A percentile compares a stretch with the other conserved stretches of the same genome.
These are phyloP conservation scores for Diaporthe nobilis DNA, from an alignment of 2,329 filamentous ascomycete species.

Conservation along the genomic window DNA sequence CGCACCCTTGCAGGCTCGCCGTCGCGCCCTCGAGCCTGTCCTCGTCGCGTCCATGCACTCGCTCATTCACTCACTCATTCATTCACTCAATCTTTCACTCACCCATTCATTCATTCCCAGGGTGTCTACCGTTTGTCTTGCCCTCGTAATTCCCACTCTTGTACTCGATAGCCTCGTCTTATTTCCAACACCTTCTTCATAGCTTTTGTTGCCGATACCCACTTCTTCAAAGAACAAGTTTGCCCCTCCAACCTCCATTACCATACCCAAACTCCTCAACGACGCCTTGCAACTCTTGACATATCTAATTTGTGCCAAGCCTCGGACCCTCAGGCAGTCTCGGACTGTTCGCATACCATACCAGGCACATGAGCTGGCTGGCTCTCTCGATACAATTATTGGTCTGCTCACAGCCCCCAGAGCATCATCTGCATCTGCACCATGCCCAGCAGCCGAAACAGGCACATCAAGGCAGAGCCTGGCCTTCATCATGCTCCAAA, in stretches of 20 bases:
- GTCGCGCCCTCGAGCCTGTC: conserved; percentile 24
- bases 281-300: neutral
- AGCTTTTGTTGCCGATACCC: neutral
- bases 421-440: neutral
- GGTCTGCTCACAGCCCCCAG: no score
- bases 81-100: neutral
- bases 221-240: neutral
- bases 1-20: conserved; percentile 9
- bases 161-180: neutral
- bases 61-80: neutral
- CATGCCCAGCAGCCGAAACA: conserved; percentile 28
- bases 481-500: conserved; percentile 12
- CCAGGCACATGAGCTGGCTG: neutral
- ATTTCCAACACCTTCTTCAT: neutral
- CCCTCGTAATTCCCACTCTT: neutral
- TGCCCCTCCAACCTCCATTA: neutral
- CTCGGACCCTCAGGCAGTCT: neutral
- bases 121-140: neutral
- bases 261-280: neutral
- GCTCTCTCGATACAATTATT: neutral
- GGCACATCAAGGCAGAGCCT: conserved; percentile 37
- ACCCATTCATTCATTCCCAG: neutral
- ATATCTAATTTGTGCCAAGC: neutral
- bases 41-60: neutral
- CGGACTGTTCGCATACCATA: neutral